phyloP scores from a whole-genome alignment of 371 early-diverging fungal species.

The Capniomyces stellatus region DNA sequence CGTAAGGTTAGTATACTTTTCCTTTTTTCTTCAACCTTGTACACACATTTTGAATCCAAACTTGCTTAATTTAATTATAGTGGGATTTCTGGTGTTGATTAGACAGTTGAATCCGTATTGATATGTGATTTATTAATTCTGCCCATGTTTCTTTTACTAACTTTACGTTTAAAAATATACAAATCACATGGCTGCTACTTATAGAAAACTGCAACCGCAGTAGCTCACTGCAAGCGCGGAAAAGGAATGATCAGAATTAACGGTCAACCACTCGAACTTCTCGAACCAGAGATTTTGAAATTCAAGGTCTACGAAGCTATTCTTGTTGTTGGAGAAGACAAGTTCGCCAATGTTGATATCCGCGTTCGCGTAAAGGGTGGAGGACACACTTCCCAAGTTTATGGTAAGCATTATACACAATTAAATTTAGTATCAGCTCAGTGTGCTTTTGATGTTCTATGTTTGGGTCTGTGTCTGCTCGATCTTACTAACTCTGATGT shows the following conservation, averaged over 20 bases:
- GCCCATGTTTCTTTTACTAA: too few species aligned
- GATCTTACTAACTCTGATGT: too few species aligned
- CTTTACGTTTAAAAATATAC: too few species aligned
- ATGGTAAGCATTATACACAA: slow-evolving; percentile 18
- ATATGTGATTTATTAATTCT: not conserved
- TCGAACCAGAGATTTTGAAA: slow-evolving; percentile 91
- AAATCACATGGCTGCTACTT: not conserved
- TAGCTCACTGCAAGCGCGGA: slow-evolving; percentile 96
- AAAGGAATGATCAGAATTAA: slow-evolving; percentile 94
- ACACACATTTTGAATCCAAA: not conserved
- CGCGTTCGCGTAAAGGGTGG: slow-evolving; percentile 95
- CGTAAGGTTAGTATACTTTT: slow-evolving; percentile 13
- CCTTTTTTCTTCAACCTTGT: not conserved
- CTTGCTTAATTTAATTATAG: not conserved
- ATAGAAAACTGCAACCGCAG: slow-evolving; percentile 99
- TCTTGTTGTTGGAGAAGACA: slow-evolving; percentile 88
- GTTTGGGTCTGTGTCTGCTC: too few species aligned
- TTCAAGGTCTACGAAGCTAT: slow-evolving; percentile 99
- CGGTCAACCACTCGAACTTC: slow-evolving; percentile 91
- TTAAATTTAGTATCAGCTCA: too few species aligned
- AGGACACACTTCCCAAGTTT: slow-evolving; percentile 95
- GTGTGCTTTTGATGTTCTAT: not conserved
- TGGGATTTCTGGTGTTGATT: not conserved
- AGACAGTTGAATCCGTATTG: not conserved
- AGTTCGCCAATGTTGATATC: slow-evolving; percentile 93